Evolutionary conservation across 345 rosid genomes (phyloP), one percentile per base, ranked within the genome.

Genomic region (Carallia pectinifolia): DNA sequence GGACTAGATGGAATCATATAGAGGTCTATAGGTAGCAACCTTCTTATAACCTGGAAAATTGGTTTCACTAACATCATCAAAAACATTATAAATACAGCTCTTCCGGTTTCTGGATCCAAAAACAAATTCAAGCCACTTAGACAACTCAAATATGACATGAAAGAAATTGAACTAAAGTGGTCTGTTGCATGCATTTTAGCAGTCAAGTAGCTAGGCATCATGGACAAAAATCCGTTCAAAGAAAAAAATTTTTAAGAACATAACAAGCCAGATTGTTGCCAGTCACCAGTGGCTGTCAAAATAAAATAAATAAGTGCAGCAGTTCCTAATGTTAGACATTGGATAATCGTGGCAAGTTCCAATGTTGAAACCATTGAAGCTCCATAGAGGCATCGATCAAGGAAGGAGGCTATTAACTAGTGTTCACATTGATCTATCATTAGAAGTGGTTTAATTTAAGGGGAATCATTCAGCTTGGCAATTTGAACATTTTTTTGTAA

Each of bases 1-100:
- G 15, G 73, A 64, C 18, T 65, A 67, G 62, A 38, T 63, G 17
- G 4, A 16, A 29, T 39, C 55, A 62, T 39, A 30, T 66, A 60
- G 80, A 53, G 78, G 76, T 61, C 13, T 44, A 17, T 4, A 54
- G 62, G 66, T 53, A 62, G 63, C 66, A 71, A 86, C 97, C 88
- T 91, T 85, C 73, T 80, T 76, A 78, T 91, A 91, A 73, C 88
- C 92, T 16, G 98, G 97, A 83, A 83, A 94, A 40, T 77, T 83
- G 63, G 76, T 68, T 69, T 88, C 89, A 71, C 69, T 77, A 62
- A 86, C 85, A 16, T 85, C 82, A 71, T 85, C 89, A 66, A 90
- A 89, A 78, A 89, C 85, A 70, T 83, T 68, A 77, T 90, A 91
- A 23, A 92, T 77, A 23, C 82, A 82, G 74, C 58, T 86, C 75